phyloP scores from a whole-genome alignment of 441 rosid genomes.

The Pelargonium exstipulatum region DNA sequence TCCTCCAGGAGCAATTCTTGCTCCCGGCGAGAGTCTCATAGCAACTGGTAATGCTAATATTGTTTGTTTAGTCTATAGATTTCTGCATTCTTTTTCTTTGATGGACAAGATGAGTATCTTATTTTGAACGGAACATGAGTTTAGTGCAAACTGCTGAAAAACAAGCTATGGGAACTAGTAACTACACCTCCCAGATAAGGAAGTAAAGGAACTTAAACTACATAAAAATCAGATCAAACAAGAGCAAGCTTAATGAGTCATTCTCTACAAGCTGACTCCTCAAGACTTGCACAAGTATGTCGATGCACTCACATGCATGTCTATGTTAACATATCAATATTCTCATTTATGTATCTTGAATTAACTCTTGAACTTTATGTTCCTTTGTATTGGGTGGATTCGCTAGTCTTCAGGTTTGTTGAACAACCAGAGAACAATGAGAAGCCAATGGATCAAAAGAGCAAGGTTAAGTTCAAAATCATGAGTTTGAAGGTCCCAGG shows the following conservation, averaged over 20 bases:
- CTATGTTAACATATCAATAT: not conserved
- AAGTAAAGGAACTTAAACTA: not conserved
- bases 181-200: not conserved
- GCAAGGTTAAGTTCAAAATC: constrained; percentile 65
- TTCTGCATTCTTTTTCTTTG: not conserved
- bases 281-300: not conserved
- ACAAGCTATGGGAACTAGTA: not conserved
- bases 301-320: not conserved
- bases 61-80: not conserved
- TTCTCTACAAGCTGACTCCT: not conserved
- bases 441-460: constrained; percentile 64
- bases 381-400: constrained; percentile 5
- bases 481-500: constrained; percentile 64
- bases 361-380: not conserved
- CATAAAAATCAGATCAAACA: not conserved
- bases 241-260: not conserved
- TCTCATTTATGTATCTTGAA: not conserved
- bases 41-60: constrained; percentile 46
- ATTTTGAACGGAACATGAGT: not conserved
- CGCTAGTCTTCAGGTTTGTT: constrained; percentile 60
- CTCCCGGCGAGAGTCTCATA: constrained; percentile 57
- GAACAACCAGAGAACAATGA: constrained; percentile 68
- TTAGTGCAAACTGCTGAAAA: not conserved
- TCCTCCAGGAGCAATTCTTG: constrained; percentile 64
- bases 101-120: not conserved